phyloP scores from a whole-genome alignment of 345 rosid species.

The Orychophragmus violaceus region DNA sequence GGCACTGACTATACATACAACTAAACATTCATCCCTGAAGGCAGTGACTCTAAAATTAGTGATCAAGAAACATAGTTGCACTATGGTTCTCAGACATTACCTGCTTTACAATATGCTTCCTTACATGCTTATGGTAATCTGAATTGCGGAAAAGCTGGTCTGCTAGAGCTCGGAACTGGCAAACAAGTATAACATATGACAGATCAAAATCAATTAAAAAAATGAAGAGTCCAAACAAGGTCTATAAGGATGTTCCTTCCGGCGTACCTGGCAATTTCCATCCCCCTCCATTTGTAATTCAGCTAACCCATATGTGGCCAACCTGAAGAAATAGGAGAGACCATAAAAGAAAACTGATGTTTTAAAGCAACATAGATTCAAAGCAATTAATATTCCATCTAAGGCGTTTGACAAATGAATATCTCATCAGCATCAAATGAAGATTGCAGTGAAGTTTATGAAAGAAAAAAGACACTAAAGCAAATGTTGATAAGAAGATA shows the following conservation, averaged over 20 bases:
- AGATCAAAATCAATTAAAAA: background rate
- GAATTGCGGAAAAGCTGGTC: conserved; percentile 84
- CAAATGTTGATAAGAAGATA: conserved; percentile 7
- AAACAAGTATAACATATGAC: conserved; percentile 3
- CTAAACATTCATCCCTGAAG: background rate
- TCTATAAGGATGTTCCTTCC: background rate
- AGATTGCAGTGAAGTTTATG: background rate
- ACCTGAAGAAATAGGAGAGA: conserved; percentile 37
- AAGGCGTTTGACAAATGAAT: background rate
- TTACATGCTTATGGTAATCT: conserved; percentile 72
- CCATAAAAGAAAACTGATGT: background rate
- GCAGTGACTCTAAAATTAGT: background rate
- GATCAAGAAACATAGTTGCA: conserved; percentile 8
- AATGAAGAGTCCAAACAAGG: background rate
- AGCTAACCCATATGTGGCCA: conserved; percentile 73
- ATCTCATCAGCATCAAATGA: background rate
- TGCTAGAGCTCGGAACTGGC: conserved; percentile 89
- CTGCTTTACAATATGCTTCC: conserved; percentile 83
- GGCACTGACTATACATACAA: background rate
- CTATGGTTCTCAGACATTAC: conserved; percentile 34
- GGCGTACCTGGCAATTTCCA: conserved; percentile 88
- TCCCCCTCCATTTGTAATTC: conserved; percentile 92
- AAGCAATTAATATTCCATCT: background rate
- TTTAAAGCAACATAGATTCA: background rate
- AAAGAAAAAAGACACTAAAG: background rate